Conservation (phyloP, 2,329 filamentous ascomycete species). For the Domatiomyces globalis region DNA sequence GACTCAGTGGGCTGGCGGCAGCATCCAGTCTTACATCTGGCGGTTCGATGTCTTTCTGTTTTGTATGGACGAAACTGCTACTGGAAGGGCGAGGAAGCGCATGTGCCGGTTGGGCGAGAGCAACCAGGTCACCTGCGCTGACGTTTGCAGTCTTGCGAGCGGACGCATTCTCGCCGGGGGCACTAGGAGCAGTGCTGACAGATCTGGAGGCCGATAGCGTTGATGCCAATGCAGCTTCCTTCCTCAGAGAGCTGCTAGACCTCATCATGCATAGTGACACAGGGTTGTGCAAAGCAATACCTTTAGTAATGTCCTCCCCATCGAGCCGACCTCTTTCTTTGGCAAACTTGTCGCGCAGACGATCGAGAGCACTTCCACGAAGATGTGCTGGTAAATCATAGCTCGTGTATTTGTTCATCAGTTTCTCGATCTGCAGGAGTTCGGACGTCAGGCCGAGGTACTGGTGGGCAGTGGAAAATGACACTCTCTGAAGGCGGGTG, state of each 20-base stretch:
- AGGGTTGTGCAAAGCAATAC: slow-evolving; percentile 85
- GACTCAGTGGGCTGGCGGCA: slow-evolving; percentile 29
- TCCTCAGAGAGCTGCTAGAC: slow-evolving; percentile 53
- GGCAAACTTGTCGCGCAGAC: slow-evolving; percentile 85
- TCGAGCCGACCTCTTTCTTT: slow-evolving; percentile 70
- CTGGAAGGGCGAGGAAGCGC: slow-evolving; percentile 2
- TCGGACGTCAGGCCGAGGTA: slow-evolving; percentile 87
- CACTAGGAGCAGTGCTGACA: slow-evolving; percentile 2
- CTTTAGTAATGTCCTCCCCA: slow-evolving; percentile 70
- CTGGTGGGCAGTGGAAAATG: slow-evolving; percentile 81
- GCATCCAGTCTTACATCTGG: not conserved
- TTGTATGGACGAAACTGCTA: not conserved
- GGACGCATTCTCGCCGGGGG: not conserved
- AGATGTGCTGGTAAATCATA: slow-evolving; percentile 86
- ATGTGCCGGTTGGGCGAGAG: not conserved
- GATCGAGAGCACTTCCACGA: slow-evolving; percentile 64
- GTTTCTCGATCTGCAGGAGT: slow-evolving; percentile 79
- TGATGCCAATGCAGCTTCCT: slow-evolving; percentile 63
- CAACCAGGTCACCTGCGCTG: slow-evolving; percentile 56
- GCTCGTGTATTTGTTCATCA: slow-evolving; percentile 83
- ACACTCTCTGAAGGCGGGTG: slow-evolving; percentile 85
- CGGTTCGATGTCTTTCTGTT: not conserved
- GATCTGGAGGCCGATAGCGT: slow-evolving; percentile 35
- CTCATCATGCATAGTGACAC: slow-evolving; percentile 54
- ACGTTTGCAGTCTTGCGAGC: slow-evolving; percentile 31